Conservation (phyloP, 202 grass and related monocot genomes). For the Zoysia matrella region DNA sequence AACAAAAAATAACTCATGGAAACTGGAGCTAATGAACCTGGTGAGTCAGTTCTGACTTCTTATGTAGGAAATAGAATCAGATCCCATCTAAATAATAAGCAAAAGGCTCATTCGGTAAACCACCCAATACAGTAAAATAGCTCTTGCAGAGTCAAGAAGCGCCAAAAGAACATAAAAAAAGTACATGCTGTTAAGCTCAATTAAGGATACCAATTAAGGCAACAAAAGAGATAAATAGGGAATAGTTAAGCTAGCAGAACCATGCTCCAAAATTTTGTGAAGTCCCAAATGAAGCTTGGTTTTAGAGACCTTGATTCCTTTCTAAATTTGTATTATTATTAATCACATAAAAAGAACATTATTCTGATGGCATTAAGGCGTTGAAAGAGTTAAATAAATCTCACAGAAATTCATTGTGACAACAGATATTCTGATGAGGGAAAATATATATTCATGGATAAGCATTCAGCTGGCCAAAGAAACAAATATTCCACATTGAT, state of each 20-base stretch:
- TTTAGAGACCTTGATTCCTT: too few species aligned
- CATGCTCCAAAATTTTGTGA: neutral
- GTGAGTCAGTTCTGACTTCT: constrained; percentile 52
- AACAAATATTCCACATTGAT: neutral
- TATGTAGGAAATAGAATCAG: constrained; percentile 47
- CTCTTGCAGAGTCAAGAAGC: constrained; percentile 8
- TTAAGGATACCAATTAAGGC: constrained; percentile 5
- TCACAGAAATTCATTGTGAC: neutral
- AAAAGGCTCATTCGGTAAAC: constrained; percentile 43
- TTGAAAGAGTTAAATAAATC: neutral
- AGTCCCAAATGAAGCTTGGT: neutral
- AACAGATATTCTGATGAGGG: neutral
- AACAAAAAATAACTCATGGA: constrained; percentile 61
- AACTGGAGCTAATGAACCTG: constrained; percentile 54
- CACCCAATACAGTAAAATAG: neutral
- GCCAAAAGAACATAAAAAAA: neutral
- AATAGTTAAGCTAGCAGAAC: too few species aligned
- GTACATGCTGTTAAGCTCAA: neutral
- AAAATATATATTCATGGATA: neutral
- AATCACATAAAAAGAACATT: neutral
- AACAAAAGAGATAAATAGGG: neutral
- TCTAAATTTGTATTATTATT: too few species aligned
- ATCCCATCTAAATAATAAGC: constrained; percentile 48
- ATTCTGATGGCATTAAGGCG: neutral
- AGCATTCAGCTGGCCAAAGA: neutral